Base-by-base conservation (phyloP, 208 protist genomes). In the Leishmania arabica region DNA sequence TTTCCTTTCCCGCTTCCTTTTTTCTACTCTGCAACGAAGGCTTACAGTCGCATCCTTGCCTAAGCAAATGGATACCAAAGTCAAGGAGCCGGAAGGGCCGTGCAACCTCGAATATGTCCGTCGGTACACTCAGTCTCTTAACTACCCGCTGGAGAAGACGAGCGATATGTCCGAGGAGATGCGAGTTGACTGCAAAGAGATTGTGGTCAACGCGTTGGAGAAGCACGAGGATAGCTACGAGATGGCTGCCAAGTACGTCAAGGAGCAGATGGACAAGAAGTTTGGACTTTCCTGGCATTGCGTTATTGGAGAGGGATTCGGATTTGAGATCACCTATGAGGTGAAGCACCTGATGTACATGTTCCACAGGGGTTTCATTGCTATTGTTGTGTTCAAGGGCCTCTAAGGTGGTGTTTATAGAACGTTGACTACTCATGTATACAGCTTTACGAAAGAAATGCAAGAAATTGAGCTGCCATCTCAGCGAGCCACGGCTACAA, bases 121-220 rank as follows among this genome's bases (percentile, higher is more conserved):
- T 34, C 89, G 91, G 78, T 96, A 96, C 84, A 93, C 92, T 15
- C 79, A 86, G 62, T 58, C 89, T 17, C 84, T 97, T 17, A 98
- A 95, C 80, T 97, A 95, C 76, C 91, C 93, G 13, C 84, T 97
- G 21, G 92, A 98, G 74, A 98, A 99, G 87, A 90, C 91, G 68
- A 98, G 93, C 69, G 98, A 99, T 80, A 99, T 99, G 98, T 93
- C 95, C 0, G 98, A 99, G 75, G 97, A 99, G 80, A 98, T 99
- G 97, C 90, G 94, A 24, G 86, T 89, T 5, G 98, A 99, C 56
- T 94, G 88, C 81, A 96, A 96, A 68, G 98, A 99, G 84, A 96
- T 97, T 77, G 95, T 98, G 69, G 95, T 99, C 47, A 99, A 98
- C 74, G 98, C 96, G 3, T 90, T 98, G 69, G 96, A 95, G 88